A percentile compares a stretch with the other conserved stretches of the same genome.
Conservation (phyloP, 257 asterid species). For the Solanum dulcamara region DNA sequence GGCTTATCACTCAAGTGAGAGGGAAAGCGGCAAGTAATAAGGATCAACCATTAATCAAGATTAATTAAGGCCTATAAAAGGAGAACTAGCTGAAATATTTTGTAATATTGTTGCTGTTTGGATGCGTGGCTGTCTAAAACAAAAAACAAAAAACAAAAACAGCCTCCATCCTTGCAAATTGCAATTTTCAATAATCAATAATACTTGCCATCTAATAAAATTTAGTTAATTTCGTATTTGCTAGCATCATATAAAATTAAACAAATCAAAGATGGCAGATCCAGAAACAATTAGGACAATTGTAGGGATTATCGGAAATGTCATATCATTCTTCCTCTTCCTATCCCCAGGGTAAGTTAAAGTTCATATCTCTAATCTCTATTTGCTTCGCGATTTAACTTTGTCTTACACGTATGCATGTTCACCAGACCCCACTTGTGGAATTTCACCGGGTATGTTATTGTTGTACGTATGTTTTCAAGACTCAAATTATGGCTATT, state of each 20-base stretch:
- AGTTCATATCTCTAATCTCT: not conserved
- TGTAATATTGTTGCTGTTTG: not conserved
- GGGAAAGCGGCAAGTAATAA: not conserved
- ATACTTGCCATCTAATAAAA: not conserved
- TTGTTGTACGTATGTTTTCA: not conserved
- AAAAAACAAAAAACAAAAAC: not conserved
- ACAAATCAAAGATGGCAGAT: slow-evolving; percentile 3
- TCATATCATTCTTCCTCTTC: slow-evolving; percentile 44
- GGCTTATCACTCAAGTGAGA: not conserved
- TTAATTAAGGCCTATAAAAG: not conserved
- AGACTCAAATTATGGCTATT: not conserved
- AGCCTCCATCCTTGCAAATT: not conserved
- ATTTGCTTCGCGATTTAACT: not conserved
- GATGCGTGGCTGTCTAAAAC: not conserved
- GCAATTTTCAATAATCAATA: not conserved
- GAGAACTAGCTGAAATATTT: not conserved
- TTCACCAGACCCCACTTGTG: no score
- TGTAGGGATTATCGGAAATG: slow-evolving; percentile 52
- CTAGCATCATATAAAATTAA: not conserved
- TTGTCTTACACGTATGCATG: no score
- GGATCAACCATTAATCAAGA: not conserved
- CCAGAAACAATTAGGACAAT: slow-evolving; percentile 18
- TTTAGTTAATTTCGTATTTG: not conserved
- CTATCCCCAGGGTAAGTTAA: slow-evolving; percentile 48
- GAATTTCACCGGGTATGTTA: no score